Conservation (phyloP, 2,329 filamentous ascomycete species). For the Calonectria honghensis region DNA sequence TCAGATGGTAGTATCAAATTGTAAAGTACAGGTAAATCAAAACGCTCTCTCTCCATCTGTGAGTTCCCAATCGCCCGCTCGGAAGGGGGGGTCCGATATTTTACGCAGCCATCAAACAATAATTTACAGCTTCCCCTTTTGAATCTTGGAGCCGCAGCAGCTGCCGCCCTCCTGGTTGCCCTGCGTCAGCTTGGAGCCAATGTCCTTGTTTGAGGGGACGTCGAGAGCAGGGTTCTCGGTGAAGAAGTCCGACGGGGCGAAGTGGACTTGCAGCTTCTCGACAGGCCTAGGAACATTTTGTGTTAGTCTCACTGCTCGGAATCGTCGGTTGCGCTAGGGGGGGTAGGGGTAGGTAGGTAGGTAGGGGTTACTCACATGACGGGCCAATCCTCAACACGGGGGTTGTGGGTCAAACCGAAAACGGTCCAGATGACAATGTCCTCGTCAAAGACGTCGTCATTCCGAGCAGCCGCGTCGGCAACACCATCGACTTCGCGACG, state of each 20-base stretch:
- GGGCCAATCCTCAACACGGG: slow-evolving; percentile 80
- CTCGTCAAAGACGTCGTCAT: slow-evolving; percentile 69
- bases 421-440: slow-evolving; percentile 76
- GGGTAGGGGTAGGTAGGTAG: neutral
- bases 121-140: slow-evolving; percentile 37
- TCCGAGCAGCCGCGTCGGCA: slow-evolving; percentile 63
- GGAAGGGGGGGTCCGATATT: neutral
- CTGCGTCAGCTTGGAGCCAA: slow-evolving; percentile 36
- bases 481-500: slow-evolving; percentile 55
- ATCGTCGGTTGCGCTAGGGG: neutral
- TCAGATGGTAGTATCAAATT: slow-evolving; percentile 7
- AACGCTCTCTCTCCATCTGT: neutral
- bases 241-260: slow-evolving; percentile 70
- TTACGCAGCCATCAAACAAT: slow-evolving; percentile 1
- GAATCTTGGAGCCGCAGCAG: slow-evolving; percentile 32
- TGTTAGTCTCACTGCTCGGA: slow-evolving; percentile 28
- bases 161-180: slow-evolving; percentile 30
- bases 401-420: slow-evolving; percentile 79
- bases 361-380: slow-evolving; percentile 71
- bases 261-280: slow-evolving; percentile 68
- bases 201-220: slow-evolving; percentile 59
- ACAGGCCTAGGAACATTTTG: slow-evolving; percentile 54
- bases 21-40: slow-evolving; percentile 29
- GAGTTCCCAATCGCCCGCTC: neutral
- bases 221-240: slow-evolving; percentile 68